Conservation (phyloP, 148 eudicot species). For the Persicaria maculosa region DNA sequence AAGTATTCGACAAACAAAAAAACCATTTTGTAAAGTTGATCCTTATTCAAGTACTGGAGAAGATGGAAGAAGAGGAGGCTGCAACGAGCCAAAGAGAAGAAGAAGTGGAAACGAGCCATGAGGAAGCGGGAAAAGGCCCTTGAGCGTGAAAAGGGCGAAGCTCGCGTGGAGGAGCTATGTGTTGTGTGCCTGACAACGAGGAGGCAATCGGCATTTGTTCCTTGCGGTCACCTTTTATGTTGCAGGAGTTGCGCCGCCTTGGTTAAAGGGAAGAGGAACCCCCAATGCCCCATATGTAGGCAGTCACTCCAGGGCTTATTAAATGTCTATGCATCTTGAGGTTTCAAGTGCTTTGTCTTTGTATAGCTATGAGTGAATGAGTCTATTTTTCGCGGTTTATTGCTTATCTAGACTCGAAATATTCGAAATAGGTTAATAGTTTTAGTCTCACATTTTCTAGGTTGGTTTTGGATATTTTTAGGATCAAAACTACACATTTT, state of each 20-base stretch:
- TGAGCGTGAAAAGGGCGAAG: constrained; percentile 19
- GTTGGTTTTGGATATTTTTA: too few species aligned
- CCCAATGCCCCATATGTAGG: constrained; percentile 83
- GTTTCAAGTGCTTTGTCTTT: not conserved
- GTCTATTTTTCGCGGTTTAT: not conserved
- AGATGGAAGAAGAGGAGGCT: not conserved
- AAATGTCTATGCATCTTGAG: constrained; percentile 44
- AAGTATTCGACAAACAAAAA: not conserved
- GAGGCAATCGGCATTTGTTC: constrained; percentile 74
- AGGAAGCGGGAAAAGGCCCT: not conserved
- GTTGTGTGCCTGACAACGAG: constrained; percentile 56
- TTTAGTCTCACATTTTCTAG: not conserved
- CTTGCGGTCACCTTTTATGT: constrained; percentile 91
- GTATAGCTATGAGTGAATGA: not conserved
- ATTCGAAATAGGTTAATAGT: not conserved
- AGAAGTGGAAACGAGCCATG: too few species aligned
- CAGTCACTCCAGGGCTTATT: constrained; percentile 53
- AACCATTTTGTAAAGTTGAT: constrained; percentile 26
- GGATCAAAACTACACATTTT: too few species aligned
- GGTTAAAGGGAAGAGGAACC: constrained; percentile 27
- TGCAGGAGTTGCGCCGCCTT: constrained; percentile 37
- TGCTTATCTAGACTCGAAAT: not conserved
- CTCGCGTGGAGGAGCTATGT: constrained; percentile 73
- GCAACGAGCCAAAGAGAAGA: too few species aligned
- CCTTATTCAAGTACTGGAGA: not conserved